These are phyloP conservation scores for Shiraia bambusicola DNA, from an alignment of 2,329 filamentous ascomycete species.

Conservation along the genomic window DNA sequence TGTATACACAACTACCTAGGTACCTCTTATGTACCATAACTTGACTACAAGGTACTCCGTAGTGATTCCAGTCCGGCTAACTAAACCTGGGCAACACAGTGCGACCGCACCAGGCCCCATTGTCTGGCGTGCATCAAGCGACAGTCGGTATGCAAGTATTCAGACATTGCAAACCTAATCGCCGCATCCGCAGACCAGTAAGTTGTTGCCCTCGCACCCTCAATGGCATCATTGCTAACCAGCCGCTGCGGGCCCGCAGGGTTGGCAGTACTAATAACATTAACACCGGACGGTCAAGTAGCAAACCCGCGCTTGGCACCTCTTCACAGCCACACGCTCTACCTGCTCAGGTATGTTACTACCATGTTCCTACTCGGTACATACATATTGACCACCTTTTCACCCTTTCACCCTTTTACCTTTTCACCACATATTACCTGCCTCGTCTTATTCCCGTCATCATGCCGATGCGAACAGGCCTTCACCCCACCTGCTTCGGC, in stretches of 20 bases:
- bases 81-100: too few species aligned
- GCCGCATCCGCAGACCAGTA: slow-evolving; percentile 60
- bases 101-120: slow-evolving; percentile 68
- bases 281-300: slow-evolving; percentile 24
- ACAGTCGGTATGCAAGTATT: slow-evolving; percentile 74
- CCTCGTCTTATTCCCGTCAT: slow-evolving; percentile 2
- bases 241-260: slow-evolving; percentile 29
- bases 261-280: slow-evolving; percentile 31
- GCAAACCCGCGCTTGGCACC: slow-evolving; percentile 31
- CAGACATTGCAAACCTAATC: slow-evolving; percentile 72
- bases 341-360: slow-evolving; percentile 31
- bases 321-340: slow-evolving; percentile 24
- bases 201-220: slow-evolving; percentile 3
- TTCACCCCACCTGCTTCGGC: slow-evolving; percentile 2
- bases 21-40: too few species aligned
- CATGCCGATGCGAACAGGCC: slow-evolving; percentile 3
- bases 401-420: too few species aligned
- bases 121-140: slow-evolving; percentile 67
- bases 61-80: too few species aligned
- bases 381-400: too few species aligned
- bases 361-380: slow-evolving; percentile 21
- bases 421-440: slow-evolving; percentile 13
- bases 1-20: too few species aligned
- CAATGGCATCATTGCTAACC: slow-evolving; percentile 11
- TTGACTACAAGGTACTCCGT: too few species aligned